Evolutionary conservation across 2,329 filamentous ascomycete genomes (phyloP).

Genomic region (Talaromyces islandicus): DNA sequence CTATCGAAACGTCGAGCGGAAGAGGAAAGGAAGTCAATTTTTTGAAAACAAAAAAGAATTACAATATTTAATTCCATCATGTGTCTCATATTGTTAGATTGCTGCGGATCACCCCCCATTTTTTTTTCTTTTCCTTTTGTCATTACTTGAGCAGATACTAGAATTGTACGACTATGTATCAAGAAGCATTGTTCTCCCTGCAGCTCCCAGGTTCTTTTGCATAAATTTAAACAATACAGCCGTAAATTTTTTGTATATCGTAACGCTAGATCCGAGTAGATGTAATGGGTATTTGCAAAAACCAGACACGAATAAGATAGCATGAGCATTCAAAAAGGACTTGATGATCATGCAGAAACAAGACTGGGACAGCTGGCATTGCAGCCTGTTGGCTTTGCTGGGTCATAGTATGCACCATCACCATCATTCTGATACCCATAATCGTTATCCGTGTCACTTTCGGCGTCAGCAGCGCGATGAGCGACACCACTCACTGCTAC

Average conservation of each 20-base stretch:
- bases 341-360: slow-evolving; percentile 7
- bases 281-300: background rate
- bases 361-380: slow-evolving; percentile 28
- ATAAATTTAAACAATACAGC: background rate
- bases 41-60: background rate
- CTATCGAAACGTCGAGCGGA: slow-evolving; percentile 10
- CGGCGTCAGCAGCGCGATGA: slow-evolving; percentile 43
- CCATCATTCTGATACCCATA: slow-evolving; percentile 39
- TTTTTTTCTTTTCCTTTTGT: slow-evolving; percentile 17
- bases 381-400: slow-evolving; percentile 47
- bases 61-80: slow-evolving; percentile 21
- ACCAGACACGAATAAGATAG: background rate
- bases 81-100: slow-evolving; percentile 29
- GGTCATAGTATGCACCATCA: slow-evolving; percentile 47
- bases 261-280: background rate
- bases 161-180: slow-evolving; percentile 15
- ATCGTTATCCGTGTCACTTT: slow-evolving; percentile 65
- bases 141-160: slow-evolving; percentile 17
- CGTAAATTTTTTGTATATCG: background rate
- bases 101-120: slow-evolving; percentile 16
- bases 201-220: background rate
- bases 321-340: background rate
- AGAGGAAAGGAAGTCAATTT: slow-evolving; percentile 6
- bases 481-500: background rate
- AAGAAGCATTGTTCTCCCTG: background rate